phyloP scores from a whole-genome alignment of 805 yeast species.

The Myxozyma mucilagina region DNA sequence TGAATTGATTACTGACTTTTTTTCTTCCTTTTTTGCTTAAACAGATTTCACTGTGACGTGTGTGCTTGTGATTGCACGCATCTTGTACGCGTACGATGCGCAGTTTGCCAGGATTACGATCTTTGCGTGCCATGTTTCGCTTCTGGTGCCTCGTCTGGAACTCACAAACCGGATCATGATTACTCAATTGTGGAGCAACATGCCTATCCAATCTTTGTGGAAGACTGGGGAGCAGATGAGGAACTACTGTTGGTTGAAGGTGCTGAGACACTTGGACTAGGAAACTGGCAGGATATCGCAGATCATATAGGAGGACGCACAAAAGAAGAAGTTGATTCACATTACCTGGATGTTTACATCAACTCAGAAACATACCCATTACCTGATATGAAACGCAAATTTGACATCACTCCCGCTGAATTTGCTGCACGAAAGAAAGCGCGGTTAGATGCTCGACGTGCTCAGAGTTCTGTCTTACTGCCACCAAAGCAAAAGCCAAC shows the following conservation, averaged over 20 bases:
- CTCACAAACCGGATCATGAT: slow-evolving; percentile 92
- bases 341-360: slow-evolving; percentile 72
- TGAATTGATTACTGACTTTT: background rate
- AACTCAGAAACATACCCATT: slow-evolving; percentile 76
- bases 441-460: slow-evolving; percentile 65
- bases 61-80: slow-evolving; percentile 96
- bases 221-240: slow-evolving; percentile 93
- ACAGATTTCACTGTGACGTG: slow-evolving; percentile 84
- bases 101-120: slow-evolving; percentile 89
- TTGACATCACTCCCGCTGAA: slow-evolving; percentile 64
- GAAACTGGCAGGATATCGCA: slow-evolving; percentile 98
- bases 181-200: slow-evolving; percentile 91
- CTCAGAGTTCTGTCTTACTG: slow-evolving; percentile 65
- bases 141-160: slow-evolving; percentile 73
- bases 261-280: slow-evolving; percentile 85
- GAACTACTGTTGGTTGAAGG: slow-evolving; percentile 87
- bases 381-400: slow-evolving; percentile 78
- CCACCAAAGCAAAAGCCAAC: slow-evolving; percentile 83
- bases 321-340: slow-evolving; percentile 86
- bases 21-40: background rate
- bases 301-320: slow-evolving; percentile 92
- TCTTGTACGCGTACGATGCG: slow-evolving; percentile 87
- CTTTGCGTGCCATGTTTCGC: slow-evolving; percentile 98
- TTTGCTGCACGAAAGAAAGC: slow-evolving; percentile 66
- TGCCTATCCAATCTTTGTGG: slow-evolving; percentile 85